Base-by-base conservation (phyloP, 176 grass and related monocot genomes). In the Triticum timopheevii region DNA sequence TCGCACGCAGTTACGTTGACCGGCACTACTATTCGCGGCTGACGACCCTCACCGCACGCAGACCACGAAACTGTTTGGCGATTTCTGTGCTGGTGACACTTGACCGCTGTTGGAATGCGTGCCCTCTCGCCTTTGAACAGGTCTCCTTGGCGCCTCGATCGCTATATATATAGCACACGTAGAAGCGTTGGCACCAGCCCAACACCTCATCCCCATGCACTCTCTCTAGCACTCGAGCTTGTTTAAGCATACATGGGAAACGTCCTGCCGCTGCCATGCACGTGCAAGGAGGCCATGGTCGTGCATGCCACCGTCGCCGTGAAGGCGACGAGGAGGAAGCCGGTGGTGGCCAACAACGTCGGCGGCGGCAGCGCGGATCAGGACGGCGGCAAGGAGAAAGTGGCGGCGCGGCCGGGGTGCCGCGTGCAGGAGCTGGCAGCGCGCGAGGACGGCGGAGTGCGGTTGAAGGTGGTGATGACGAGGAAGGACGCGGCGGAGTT, bases 401-500 rank as follows among this genome's bases (percentile, higher is more conserved):
- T 22, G 54, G 54, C 54, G 30, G 12, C 56, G 15, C 65, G 33
- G 84, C 54, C 7, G 54, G 19, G 19, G 54, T 59, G 54, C 54
- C 2, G 19, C 7, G 52, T 50, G 50, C 16, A 25, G 8, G 80
- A 80, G 39, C 78, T 59, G 6, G 79, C 65, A 66, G 10, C 20
- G 84, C 78, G 84, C 54, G 84, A 83, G 27, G 88, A 25, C 0
- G 80, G n/a, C 20, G 71, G 54, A 2, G 20, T 85, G 19, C 85
- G 67, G 64, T 47, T 94, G 81, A 92, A 70, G 87, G 81, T 94
- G 40, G 90, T 90, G 87, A 59, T 92, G 87, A 83, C n/a, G 82
- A 87, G 80, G 89, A 83, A 87, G 78, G 90, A 92, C 33, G 90
- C 80, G 23, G 82, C 69, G 34, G 87, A 85, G 85, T 61, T 94